Base-by-base conservation (phyloP, 805 yeast species). In the Brettanomyces nanus region DNA sequence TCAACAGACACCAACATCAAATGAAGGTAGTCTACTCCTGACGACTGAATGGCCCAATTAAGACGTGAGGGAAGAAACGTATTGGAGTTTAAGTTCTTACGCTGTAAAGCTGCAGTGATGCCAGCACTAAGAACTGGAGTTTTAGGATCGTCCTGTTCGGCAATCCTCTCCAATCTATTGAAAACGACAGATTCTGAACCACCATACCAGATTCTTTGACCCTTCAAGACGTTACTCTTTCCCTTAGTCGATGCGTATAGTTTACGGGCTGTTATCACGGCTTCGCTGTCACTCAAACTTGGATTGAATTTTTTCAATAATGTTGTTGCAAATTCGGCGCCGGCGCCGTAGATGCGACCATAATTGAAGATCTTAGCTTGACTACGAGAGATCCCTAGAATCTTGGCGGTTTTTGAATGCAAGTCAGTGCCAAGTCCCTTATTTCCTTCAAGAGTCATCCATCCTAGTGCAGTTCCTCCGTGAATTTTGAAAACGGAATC, bases 371-470 rank as follows among this genome's bases (percentile, higher is more conserved):
- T 76, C 51, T 92, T 92, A 5, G 98, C 98, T 45, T 92, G 95
- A 50, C 81, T 78, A 58, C 99, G 70, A 19, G 84, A 75, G 36
- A 94, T 89, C 0, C 95, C 95, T 54, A 92, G 61, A 47, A 94
- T 87, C 9, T 71, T 69, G 0, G 98, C 96, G 0, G 97, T 92
- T 47, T 84, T 87, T 0, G 97, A 86, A 56, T 92, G 99, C 43
- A 94, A 62, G 62, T 92, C 99, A 0, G 99, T 94, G 4, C 92
- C 94, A 38, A 83, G 90, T 40, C 65, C 68, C 61, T 92, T 92
- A 4, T 90, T 78, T 15, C 99, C 99, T 64, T 92, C 99, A 39
- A 92, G 68, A 2, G 97, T 89, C 99, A 92, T 94, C 98, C 98
- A 94, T 0, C 97, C 97, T 38, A 94, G 72, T 0, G 97, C 95